Conservation (phyloP, 139 green algal genomes). For the Mychonastes homosphaera region DNA sequence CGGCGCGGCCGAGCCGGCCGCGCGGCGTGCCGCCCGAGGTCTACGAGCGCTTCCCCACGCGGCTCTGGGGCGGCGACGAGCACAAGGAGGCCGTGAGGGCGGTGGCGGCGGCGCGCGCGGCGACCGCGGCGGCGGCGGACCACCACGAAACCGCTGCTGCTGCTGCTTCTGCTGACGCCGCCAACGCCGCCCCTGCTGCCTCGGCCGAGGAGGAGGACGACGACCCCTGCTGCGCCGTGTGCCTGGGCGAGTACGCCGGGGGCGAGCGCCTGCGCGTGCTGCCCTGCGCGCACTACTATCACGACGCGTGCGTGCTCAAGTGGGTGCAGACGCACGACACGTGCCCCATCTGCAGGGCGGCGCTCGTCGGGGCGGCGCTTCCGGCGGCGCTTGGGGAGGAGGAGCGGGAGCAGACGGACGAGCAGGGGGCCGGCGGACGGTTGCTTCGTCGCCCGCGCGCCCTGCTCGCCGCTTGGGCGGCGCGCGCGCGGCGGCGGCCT, state of each 20-base stretch:
- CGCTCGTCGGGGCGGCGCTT: too few relatives aligned
- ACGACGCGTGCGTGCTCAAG: conserved; percentile 49
- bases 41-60: conserved; percentile 20
- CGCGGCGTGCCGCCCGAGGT: conserved; percentile 21
- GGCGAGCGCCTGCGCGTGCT: conserved; percentile 48
- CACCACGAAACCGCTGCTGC: not conserved
- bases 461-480: too few relatives aligned
- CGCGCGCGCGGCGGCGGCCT: too few relatives aligned
- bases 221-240: conserved; percentile 48
- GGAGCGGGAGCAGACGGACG: too few relatives aligned
- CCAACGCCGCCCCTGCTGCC: not conserved
- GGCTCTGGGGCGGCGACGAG: conserved; percentile 3
- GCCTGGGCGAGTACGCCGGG: conserved; percentile 59
- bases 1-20: too few relatives aligned
- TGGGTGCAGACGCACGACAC: conserved; percentile 49
- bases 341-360: conserved; percentile 61
- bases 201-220: conserved; percentile 15
- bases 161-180: not conserved
- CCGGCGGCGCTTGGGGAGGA: too few relatives aligned
- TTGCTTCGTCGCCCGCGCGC: too few relatives aligned
- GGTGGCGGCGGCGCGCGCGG: not conserved
- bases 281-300: conserved; percentile 52
- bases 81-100: conserved; percentile 1
- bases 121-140: not conserved
- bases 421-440: too few relatives aligned